phyloP scores from a whole-genome alignment of 2,329 filamentous ascomycete genomes.

The Apiospora hydei region DNA sequence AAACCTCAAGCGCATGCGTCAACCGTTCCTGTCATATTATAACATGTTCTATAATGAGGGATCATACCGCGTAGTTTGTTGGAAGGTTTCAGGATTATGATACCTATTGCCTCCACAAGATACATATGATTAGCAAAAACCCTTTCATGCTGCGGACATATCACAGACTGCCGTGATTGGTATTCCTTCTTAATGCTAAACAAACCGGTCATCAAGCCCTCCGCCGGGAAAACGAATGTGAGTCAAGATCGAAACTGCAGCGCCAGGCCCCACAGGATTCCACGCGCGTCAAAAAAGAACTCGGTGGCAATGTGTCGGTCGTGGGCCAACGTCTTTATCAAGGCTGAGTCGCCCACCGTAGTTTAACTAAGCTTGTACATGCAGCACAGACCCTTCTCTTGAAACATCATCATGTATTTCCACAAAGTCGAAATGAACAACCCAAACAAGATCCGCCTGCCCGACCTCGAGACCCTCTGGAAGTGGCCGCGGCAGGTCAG shows the following conservation, averaged over 20 bases:
- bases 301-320: background rate
- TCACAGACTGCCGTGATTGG: background rate
- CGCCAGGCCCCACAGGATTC: background rate
- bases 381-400: background rate
- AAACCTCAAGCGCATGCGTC: too few relatives aligned
- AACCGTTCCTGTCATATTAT: background rate
- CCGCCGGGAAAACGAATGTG: background rate
- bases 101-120: background rate
- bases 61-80: background rate
- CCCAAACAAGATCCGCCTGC: slow-evolving; percentile 21
- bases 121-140: background rate
- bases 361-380: background rate
- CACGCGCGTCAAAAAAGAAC: background rate
- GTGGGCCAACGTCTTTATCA: background rate
- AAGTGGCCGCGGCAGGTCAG: slow-evolving; percentile 30
- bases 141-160: background rate
- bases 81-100: background rate
- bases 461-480: slow-evolving; percentile 29
- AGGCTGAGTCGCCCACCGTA: background rate
- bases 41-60: background rate
- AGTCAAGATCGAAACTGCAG: background rate
- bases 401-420: background rate
- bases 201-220: background rate
- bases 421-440: background rate
- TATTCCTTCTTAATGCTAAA: background rate